Conservation (phyloP, 805 yeast species). For the Brettanomyces sp. region DNA sequence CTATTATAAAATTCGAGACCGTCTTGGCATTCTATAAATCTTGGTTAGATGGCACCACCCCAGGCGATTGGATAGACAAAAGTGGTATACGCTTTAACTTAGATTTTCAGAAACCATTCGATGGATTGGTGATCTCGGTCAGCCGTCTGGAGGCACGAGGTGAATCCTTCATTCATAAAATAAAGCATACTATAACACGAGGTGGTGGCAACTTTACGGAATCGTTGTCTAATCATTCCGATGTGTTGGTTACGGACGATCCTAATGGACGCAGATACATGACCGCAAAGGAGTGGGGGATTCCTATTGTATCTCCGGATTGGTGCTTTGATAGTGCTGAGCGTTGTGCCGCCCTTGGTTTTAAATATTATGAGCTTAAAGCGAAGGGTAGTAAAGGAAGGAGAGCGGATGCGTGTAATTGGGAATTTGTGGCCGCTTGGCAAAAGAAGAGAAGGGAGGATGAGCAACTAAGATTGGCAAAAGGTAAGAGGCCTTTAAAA, state of each 20-base stretch:
- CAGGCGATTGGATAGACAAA: neutral
- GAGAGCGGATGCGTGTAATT: conserved; percentile 26
- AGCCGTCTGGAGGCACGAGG: conserved; percentile 16
- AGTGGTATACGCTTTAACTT: conserved; percentile 3
- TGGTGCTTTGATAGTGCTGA: conserved; percentile 40
- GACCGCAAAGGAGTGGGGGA: conserved; percentile 44
- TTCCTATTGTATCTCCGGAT: conserved; percentile 45
- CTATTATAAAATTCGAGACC: conserved; percentile 39
- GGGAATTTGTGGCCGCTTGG: conserved; percentile 9
- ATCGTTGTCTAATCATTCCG: conserved; percentile 35
- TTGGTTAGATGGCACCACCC: conserved; percentile 44
- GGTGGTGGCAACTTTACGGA: conserved; percentile 44
- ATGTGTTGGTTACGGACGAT: conserved; percentile 40
- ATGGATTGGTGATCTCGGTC: conserved; percentile 31
- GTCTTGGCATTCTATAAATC: conserved; percentile 35
- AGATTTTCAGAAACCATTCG: conserved; percentile 31
- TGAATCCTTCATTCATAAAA: conserved; percentile 11
- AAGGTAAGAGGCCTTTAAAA: neutral
- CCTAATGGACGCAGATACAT: conserved; percentile 43
- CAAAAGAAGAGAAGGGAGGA: conserved; percentile 3
- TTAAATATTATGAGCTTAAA: conserved; percentile 29
- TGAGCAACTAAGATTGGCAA: neutral
- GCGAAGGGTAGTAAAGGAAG: conserved; percentile 13
- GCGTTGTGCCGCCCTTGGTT: conserved; percentile 33
- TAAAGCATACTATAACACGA: conserved; percentile 24